Percentiles rank a stretch among this genome's conserved stretches.
Evolutionary conservation across 2,329 filamentous ascomycete genomes (phyloP).

Genomic region (Curvularia lunata): DNA sequence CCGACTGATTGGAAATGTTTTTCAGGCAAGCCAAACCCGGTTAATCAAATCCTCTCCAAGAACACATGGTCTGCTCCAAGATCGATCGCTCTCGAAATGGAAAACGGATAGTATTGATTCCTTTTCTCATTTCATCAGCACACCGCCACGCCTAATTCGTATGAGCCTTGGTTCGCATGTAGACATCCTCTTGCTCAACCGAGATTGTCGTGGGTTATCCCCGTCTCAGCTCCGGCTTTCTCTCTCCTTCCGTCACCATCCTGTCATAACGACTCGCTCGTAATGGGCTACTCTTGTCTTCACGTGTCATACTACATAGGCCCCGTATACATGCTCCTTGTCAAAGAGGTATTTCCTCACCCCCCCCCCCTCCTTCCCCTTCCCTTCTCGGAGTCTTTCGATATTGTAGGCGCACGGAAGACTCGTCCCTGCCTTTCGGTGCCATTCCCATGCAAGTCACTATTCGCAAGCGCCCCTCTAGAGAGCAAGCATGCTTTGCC

Average conservation of each 20-base stretch:
- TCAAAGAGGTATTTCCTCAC: background rate
- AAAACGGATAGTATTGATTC: background rate
- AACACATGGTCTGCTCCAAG: slow-evolving; percentile 17
- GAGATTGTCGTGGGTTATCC: slow-evolving; percentile 14
- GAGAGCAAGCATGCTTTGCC: slow-evolving; percentile 1
- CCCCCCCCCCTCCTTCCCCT: too few species aligned
- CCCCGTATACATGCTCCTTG: background rate
- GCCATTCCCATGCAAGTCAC: background rate
- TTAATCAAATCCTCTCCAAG: slow-evolving; percentile 1
- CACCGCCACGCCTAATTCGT: background rate
- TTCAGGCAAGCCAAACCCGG: slow-evolving; percentile 10
- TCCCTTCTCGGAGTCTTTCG: background rate
- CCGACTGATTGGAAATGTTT: slow-evolving; percentile 7
- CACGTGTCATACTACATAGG: slow-evolving; percentile 1
- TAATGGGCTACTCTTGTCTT: slow-evolving; percentile 3
- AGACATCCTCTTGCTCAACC: slow-evolving; percentile 3
- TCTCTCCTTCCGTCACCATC: slow-evolving; percentile 7
- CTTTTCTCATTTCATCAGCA: slow-evolving; percentile 4
- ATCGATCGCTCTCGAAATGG: slow-evolving; percentile 2
- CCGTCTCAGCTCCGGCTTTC: slow-evolving; percentile 8
- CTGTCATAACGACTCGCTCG: slow-evolving; percentile 3
- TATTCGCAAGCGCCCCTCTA: background rate
- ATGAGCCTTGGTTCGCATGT: slow-evolving; percentile 1
- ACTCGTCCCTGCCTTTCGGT: background rate
- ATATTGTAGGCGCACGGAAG: background rate